phyloP scores from a whole-genome alignment of 2,329 filamentous ascomycete species.

The Cladosporium oxysporum region DNA sequence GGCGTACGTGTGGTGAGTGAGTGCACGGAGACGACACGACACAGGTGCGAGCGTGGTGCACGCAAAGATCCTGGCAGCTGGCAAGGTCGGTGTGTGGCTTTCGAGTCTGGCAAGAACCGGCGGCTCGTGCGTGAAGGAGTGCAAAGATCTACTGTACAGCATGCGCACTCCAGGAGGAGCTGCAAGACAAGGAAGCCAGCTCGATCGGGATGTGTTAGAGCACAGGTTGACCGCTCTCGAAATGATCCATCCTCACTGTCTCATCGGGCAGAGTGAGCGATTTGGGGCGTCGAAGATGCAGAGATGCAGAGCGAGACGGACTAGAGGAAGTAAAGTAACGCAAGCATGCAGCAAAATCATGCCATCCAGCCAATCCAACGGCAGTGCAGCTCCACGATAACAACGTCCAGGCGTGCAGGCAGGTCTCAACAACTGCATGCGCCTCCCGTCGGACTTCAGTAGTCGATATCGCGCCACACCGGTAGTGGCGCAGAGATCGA shows the following conservation, averaged over 20 bases:
- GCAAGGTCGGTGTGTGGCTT: background rate
- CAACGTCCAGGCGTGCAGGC: background rate
- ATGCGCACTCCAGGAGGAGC: constrained; percentile 6
- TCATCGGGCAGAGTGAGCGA: background rate
- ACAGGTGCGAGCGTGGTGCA: background rate
- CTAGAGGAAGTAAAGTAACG: constrained; percentile 2
- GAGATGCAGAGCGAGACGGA: background rate
- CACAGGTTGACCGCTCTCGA: background rate
- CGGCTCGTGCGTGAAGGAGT: constrained; percentile 5
- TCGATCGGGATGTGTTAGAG: background rate
- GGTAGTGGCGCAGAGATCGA: constrained; percentile 14
- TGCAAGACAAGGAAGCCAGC: background rate
- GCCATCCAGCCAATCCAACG: background rate
- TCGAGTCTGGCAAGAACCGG: constrained; percentile 7
- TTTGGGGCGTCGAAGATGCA: constrained; percentile 2
- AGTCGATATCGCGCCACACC: constrained; percentile 11
- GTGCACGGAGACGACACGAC: background rate
- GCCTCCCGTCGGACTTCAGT: background rate
- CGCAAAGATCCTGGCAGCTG: background rate
- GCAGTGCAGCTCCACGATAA: constrained; percentile 1
- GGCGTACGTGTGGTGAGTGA: background rate
- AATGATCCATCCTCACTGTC: background rate
- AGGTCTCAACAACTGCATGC: constrained; percentile 14
- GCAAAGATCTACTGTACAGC: constrained; percentile 11
- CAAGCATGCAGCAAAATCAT: background rate